phyloP scores from a whole-genome alignment of 768 basidiomycete species.

The Mrakia gelida region DNA sequence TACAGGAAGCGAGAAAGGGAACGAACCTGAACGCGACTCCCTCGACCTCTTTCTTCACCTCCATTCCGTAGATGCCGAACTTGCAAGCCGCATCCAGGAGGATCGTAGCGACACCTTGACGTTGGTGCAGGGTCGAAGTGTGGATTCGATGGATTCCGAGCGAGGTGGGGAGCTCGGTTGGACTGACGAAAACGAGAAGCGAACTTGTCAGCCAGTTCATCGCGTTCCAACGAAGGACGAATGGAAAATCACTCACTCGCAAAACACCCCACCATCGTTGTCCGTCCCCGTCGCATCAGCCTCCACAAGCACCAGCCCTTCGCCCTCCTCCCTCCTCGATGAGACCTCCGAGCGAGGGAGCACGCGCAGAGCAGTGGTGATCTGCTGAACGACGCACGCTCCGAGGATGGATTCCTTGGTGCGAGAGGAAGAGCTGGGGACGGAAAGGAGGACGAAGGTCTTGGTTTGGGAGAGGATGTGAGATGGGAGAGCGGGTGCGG shows the following conservation, averaged over 20 bases:
- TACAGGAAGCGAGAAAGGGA: too few species aligned
- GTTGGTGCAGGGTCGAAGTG: slow-evolving; percentile 1
- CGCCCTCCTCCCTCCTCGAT: not conserved
- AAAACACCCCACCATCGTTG: slow-evolving; percentile 28
- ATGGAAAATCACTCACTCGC: slow-evolving; percentile 19
- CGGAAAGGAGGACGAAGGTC: not conserved
- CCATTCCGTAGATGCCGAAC: slow-evolving; percentile 20
- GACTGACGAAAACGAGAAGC: not conserved
- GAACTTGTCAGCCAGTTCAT: too few species aligned
- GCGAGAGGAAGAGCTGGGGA: not conserved
- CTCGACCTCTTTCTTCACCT: not conserved
- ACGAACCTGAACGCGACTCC: slow-evolving; percentile 36
- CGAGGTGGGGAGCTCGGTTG: slow-evolving; percentile 5
- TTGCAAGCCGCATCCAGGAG: slow-evolving; percentile 12
- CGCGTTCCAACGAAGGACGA: not conserved
- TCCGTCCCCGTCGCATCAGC: slow-evolving; percentile 10
- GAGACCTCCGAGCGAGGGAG: slow-evolving; percentile 13
- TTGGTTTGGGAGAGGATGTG: slow-evolving; percentile 36
- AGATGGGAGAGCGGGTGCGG: slow-evolving; percentile 39
- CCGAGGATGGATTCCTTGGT: slow-evolving; percentile 21
- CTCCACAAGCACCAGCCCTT: not conserved
- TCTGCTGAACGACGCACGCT: slow-evolving; percentile 31
- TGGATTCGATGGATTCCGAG: slow-evolving; percentile 32
- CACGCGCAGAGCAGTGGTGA: slow-evolving; percentile 10
- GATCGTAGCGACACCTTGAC: slow-evolving; percentile 17